Evolutionary conservation across 495 filamentous ascomycete genomes (phyloP).

Genomic region (Talaromyces liani): DNA sequence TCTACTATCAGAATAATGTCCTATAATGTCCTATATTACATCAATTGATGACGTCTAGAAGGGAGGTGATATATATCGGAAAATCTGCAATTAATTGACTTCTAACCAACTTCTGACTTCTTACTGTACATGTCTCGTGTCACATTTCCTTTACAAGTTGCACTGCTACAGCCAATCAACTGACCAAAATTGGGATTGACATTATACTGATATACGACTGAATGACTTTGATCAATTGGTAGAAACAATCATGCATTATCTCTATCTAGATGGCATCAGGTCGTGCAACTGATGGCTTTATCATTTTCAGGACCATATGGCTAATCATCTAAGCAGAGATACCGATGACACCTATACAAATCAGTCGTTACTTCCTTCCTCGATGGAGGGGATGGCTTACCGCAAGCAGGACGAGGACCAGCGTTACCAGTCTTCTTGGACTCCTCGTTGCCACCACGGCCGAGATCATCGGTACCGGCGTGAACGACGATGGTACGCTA

Average conservation of each 20-base stretch:
- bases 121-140: neutral
- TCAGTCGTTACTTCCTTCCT: neutral
- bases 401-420: slow-evolving; percentile 85
- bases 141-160: neutral
- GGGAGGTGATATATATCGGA: neutral
- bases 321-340: slow-evolving; percentile 51
- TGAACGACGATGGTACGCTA: slow-evolving; percentile 94
- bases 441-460: slow-evolving; percentile 79
- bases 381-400: slow-evolving; percentile 37
- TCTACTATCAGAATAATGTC: neutral
- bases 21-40: neutral
- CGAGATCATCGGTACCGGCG: slow-evolving; percentile 90
- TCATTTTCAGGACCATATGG: neutral
- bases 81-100: neutral
- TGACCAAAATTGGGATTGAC: neutral
- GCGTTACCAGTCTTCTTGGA: slow-evolving; percentile 98
- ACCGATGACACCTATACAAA: slow-evolving; percentile 67
- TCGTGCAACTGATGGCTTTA: neutral
- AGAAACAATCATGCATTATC: neutral
- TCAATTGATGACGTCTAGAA: neutral
- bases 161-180: neutral
- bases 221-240: neutral
- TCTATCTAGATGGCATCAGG: neutral
- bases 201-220: neutral
- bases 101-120: neutral